These are phyloP conservation scores for Penicillium janthinellum DNA, from an alignment of 2,329 filamentous ascomycete species.

Conservation along the genomic window DNA sequence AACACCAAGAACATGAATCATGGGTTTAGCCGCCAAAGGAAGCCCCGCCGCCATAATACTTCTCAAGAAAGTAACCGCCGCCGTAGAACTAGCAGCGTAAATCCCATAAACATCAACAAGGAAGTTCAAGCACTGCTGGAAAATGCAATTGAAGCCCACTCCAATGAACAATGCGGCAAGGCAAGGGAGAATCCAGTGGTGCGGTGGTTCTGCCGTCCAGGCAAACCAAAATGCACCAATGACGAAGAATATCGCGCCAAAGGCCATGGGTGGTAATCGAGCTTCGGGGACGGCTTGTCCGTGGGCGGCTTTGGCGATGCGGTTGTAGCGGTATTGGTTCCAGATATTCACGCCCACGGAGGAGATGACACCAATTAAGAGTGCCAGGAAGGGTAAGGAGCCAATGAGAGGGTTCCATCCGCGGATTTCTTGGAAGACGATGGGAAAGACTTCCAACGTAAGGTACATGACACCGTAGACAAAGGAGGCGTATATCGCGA, in stretches of 20 bases:
- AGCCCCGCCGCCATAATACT: conserved; percentile 44
- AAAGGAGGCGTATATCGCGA: conserved; percentile 50
- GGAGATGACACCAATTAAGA: conserved; percentile 48
- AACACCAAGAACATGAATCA: conserved; percentile 46
- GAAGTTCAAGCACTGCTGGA: conserved; percentile 53
- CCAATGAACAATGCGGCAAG: conserved; percentile 43
- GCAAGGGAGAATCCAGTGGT: conserved; percentile 18
- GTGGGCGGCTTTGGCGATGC: conserved; percentile 31
- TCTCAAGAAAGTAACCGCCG: conserved; percentile 49
- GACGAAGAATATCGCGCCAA: conserved; percentile 49
- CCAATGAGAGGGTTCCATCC: conserved; percentile 42
- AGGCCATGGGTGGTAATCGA: conserved; percentile 49
- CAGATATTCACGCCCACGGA: conserved; percentile 47
- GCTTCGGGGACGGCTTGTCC: conserved; percentile 42
- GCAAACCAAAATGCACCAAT: conserved; percentile 49
- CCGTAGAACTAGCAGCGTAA: conserved; percentile 48
- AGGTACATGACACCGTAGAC: conserved; percentile 53
- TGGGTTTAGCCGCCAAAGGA: conserved; percentile 42
- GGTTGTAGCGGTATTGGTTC: conserved; percentile 44
- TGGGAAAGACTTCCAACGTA: conserved; percentile 51
- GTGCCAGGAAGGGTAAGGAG: conserved; percentile 48
- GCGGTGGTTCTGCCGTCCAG: conserved; percentile 41
- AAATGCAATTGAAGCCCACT: conserved; percentile 50
- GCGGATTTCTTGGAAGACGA: conserved; percentile 48
- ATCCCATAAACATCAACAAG: conserved; percentile 45